phyloP scores from a whole-genome alignment of 768 basidiomycete genomes.

The Mycena polygramma region DNA sequence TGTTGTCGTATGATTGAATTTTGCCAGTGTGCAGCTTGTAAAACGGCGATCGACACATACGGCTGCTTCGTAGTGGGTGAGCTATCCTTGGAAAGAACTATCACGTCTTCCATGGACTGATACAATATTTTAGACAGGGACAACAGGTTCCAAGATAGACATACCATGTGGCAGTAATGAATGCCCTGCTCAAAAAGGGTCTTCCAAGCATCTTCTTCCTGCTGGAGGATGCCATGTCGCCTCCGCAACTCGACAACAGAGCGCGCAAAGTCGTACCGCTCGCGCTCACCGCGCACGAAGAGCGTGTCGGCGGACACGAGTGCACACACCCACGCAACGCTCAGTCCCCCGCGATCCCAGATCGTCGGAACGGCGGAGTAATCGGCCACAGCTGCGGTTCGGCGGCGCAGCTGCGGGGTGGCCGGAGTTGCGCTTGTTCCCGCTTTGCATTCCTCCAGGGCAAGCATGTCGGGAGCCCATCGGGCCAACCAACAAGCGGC shows the following conservation, averaged over 20 bases:
- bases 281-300: slow-evolving; percentile 83
- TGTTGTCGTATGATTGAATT: slow-evolving; percentile 76
- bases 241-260: slow-evolving; percentile 82
- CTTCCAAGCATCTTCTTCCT: slow-evolving; percentile 80
- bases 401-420: slow-evolving; percentile 9
- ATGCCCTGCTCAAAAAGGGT: slow-evolving; percentile 82
- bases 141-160: slow-evolving; percentile 34
- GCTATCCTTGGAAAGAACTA: slow-evolving; percentile 78
- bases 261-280: slow-evolving; percentile 84
- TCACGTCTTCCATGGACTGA: slow-evolving; percentile 87
- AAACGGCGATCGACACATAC: slow-evolving; percentile 74
- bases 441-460: slow-evolving; percentile 63
- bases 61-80: slow-evolving; percentile 78
- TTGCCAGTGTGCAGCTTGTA: slow-evolving; percentile 87
- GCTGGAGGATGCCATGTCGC: slow-evolving; percentile 61
- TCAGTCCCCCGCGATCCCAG: slow-evolving; percentile 83
- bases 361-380: slow-evolving; percentile 61
- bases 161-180: slow-evolving; percentile 89
- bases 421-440: slow-evolving; percentile 3
- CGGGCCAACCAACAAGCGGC: slow-evolving; percentile 88
- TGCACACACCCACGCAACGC: slow-evolving; percentile 79
- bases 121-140: slow-evolving; percentile 29
- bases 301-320: slow-evolving; percentile 83
- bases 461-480: slow-evolving; percentile 88
- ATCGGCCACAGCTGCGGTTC: slow-evolving; percentile 36